These are phyloP conservation scores for Dryadomyces sulphureus DNA, from an alignment of 2,329 filamentous ascomycete species.

Conservation along the genomic window DNA sequence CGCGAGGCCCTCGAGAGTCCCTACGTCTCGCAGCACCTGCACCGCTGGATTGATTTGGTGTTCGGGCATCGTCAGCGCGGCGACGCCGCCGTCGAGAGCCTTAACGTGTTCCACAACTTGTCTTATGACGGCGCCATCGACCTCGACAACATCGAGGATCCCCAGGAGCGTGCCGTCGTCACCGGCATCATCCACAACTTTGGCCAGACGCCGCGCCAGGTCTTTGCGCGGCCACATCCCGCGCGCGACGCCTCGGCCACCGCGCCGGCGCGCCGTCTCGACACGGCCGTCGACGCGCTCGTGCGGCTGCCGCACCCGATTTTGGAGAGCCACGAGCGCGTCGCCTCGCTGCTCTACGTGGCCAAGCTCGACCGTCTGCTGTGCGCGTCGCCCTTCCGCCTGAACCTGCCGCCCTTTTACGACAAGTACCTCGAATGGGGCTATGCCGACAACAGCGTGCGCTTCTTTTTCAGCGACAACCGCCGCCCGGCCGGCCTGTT, in stretches of 20 bases:
- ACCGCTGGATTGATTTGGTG: conserved; percentile 90
- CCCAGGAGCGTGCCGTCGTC: conserved; percentile 71
- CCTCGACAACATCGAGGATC: conserved; percentile 78
- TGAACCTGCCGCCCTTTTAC: conserved; percentile 74
- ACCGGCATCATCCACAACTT: conserved; percentile 98
- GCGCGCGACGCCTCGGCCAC: conserved; percentile 50
- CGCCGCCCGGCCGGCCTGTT: conserved; percentile 76
- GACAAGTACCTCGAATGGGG: conserved; percentile 95
- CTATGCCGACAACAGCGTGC: conserved; percentile 80
- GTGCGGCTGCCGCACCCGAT: conserved; percentile 67
- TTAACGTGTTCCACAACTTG: conserved; percentile 92
- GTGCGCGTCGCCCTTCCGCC: conserved; percentile 67
- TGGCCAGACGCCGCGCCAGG: conserved; percentile 90
- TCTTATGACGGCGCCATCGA: conserved; percentile 92
- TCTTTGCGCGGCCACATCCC: conserved; percentile 72
- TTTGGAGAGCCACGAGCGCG: conserved; percentile 55
- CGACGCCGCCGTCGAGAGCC: conserved; percentile 76
- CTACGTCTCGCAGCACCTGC: conserved; percentile 76
- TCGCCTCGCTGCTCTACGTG: conserved; percentile 65
- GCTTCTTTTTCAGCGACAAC: conserved; percentile 77
- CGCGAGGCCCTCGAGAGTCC: conserved; percentile 91
- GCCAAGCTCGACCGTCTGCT: conserved; percentile 69
- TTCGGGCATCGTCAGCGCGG: conserved; percentile 92
- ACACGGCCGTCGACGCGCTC: conserved; percentile 62
- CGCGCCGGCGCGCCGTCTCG: conserved; percentile 54